Evolutionary conservation across 2,329 filamentous ascomycete genomes (phyloP).

Genomic region (Phialocephala subalpina): DNA sequence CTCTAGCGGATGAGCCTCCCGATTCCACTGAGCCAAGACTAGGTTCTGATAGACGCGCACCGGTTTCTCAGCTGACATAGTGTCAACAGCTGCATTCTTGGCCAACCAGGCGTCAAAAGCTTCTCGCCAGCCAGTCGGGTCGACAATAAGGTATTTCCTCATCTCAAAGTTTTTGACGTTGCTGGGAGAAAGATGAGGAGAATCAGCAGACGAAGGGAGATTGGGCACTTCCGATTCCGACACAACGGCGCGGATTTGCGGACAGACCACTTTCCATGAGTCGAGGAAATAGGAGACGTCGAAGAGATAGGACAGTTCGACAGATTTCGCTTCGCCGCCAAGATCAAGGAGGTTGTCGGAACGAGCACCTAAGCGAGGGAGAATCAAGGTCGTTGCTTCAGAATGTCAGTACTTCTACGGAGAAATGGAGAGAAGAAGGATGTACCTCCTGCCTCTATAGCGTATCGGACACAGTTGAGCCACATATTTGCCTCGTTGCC

Average conservation of each 20-base stretch:
- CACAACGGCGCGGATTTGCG: background rate
- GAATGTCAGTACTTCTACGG: background rate
- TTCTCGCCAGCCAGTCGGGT: background rate
- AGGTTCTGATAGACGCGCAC: background rate
- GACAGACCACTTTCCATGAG: background rate
- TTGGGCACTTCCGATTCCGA: background rate
- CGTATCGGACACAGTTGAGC: conserved; percentile 1
- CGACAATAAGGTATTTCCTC: background rate
- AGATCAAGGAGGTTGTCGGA: conserved; percentile 1
- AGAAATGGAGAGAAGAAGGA: background rate
- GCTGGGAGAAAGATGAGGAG: background rate
- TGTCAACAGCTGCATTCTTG: background rate
- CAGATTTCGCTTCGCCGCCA: background rate
- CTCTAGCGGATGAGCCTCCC: background rate
- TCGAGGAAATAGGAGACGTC: background rate
- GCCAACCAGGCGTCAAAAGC: background rate
- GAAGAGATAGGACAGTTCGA: background rate
- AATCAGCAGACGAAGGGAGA: background rate
- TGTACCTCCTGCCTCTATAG: background rate
- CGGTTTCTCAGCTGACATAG: background rate
- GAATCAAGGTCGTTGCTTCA: background rate
- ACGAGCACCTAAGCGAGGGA: conserved; percentile 1
- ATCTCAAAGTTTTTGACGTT: background rate
- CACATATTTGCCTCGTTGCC: background rate
- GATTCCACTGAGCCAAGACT: background rate